Percentiles rank a stretch among this genome's conserved stretches.
Conservation (phyloP, 805 yeast genomes). For the Kluyveromyces siamensis region DNA sequence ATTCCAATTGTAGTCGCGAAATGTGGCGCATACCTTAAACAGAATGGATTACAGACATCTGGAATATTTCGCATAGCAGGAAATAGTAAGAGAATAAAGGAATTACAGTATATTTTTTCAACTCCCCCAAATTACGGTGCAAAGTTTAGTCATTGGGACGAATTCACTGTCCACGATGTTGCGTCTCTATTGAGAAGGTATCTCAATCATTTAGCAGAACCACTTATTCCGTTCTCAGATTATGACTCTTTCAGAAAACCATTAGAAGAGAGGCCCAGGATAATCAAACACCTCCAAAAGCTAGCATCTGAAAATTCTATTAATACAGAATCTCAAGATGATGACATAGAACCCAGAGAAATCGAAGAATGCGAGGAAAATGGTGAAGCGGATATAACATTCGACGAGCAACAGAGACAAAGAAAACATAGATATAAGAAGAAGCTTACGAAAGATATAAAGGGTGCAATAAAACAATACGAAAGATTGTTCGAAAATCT, state of each 20-base stretch:
- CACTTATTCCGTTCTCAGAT: constrained; percentile 68
- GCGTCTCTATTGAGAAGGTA: constrained; percentile 83
- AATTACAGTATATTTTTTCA: constrained; percentile 74
- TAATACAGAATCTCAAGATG: background rate
- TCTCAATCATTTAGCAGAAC: constrained; percentile 84
- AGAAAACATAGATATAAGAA: constrained; percentile 43
- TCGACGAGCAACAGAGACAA: constrained; percentile 27
- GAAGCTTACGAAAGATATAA: constrained; percentile 53
- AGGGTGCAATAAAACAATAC: constrained; percentile 62
- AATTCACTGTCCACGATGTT: constrained; percentile 93
- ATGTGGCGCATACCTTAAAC: constrained; percentile 81
- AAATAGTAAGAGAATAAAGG: constrained; percentile 77
- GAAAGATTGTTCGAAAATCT: constrained; percentile 57
- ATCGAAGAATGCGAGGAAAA: constrained; percentile 14
- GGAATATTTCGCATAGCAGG: constrained; percentile 95
- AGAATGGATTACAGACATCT: constrained; percentile 67
- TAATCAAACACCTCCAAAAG: constrained; percentile 60
- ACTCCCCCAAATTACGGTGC: constrained; percentile 87
- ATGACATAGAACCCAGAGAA: constrained; percentile 8
- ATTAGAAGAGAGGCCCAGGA: constrained; percentile 52
- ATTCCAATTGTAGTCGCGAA: constrained; percentile 94
- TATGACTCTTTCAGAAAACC: constrained; percentile 79
- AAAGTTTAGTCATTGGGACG: constrained; percentile 74
- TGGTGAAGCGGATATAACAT: constrained; percentile 15
- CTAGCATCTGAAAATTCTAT: constrained; percentile 22